Evolutionary conservation across 2,329 filamentous ascomycete species (phyloP).

Genomic region (Paraconiothyrium brasiliense): DNA sequence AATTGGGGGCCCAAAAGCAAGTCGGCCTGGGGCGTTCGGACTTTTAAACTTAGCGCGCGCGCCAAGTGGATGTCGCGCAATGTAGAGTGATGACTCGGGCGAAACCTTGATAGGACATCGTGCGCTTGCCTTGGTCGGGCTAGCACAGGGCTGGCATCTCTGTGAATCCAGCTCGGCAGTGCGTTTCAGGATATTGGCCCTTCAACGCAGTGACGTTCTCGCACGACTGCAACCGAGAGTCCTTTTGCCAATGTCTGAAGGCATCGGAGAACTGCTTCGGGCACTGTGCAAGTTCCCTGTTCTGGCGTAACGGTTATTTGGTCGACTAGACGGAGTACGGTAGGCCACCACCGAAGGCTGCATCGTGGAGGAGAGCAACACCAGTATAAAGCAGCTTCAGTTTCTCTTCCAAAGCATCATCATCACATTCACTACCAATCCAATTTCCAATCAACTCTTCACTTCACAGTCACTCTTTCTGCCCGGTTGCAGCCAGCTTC

Average conservation of each 20-base stretch:
- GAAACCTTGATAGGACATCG: background rate
- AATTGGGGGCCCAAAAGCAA: background rate
- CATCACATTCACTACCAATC: slow-evolving; percentile 10
- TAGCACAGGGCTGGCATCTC: background rate
- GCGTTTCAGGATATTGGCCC: background rate
- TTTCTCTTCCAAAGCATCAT: background rate
- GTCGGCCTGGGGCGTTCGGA: background rate
- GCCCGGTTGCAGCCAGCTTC: slow-evolving; percentile 4
- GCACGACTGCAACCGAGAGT: background rate
- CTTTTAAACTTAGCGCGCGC: background rate
- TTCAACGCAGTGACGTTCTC: background rate
- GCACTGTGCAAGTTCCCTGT: background rate
- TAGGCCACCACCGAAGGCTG: background rate
- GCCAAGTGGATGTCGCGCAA: background rate
- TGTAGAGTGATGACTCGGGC: background rate
- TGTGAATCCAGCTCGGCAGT: background rate
- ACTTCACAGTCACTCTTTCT: slow-evolving; percentile 10
- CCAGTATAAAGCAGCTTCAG: slow-evolving; percentile 2
- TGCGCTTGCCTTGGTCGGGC: background rate
- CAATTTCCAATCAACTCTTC: slow-evolving; percentile 3
- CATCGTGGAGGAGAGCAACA: background rate
- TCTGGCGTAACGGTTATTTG: background rate
- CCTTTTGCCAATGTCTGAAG: background rate
- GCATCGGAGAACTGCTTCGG: background rate
- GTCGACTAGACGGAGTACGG: background rate